phyloP scores from a whole-genome alignment of 2,329 filamentous ascomycete species.

The Botrytis sinoallii region DNA sequence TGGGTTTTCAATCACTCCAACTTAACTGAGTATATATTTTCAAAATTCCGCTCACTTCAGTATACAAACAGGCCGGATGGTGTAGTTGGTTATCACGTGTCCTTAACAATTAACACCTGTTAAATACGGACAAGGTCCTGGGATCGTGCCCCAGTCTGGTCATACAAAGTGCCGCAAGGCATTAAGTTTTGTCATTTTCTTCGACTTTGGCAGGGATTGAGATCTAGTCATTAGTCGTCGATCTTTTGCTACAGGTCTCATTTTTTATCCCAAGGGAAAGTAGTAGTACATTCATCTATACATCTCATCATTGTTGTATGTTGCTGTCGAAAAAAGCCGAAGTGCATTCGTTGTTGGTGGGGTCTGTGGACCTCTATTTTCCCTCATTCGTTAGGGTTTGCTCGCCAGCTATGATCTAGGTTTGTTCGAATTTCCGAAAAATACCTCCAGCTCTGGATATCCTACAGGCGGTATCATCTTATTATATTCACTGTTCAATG shows the following conservation, averaged over 20 bases:
- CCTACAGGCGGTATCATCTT: not conserved
- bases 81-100: slow-evolving; percentile 17
- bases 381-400: not conserved
- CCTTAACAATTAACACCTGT: not conserved
- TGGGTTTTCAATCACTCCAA: not conserved
- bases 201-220: no score
- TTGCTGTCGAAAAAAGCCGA: not conserved
- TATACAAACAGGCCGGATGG: not conserved
- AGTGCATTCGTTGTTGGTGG: not conserved
- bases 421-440: not conserved
- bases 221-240: not conserved
- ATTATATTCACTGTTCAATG: not conserved
- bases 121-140: slow-evolving; percentile 15
- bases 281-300: not conserved
- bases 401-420: not conserved
- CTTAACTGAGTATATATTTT: not conserved
- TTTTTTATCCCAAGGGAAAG: no score
- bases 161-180: fast-evolving
- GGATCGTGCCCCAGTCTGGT: slow-evolving; percentile 11
- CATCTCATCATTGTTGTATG: not conserved
- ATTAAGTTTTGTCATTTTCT: not conserved
- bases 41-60: no score
- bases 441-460: not conserved
- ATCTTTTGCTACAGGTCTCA: not conserved
- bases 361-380: not conserved